Evolutionary conservation across 495 filamentous ascomycete genomes (phyloP).

Genomic region (Podospora pseudoanserina): DNA sequence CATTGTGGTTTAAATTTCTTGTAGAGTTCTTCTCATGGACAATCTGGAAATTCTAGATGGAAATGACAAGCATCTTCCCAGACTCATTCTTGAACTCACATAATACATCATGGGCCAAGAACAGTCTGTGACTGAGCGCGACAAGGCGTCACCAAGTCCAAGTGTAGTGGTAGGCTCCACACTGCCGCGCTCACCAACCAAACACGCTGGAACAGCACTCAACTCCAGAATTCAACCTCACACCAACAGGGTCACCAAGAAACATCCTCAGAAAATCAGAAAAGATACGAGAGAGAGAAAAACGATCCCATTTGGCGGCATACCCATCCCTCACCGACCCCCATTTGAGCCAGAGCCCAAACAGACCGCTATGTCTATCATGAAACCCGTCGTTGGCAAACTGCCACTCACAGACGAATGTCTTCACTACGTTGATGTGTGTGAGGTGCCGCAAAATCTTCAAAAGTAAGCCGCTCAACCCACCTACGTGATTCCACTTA

Average conservation of each 20-base stretch:
- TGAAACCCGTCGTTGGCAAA: conserved; percentile 19
- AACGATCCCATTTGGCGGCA: not conserved
- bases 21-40: not conserved
- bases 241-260: not conserved
- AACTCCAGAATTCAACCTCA: not conserved
- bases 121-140: not conserved
- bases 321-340: not conserved
- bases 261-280: not conserved
- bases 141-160: not conserved
- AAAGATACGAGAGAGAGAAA: not conserved
- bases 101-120: not conserved
- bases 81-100: not conserved
- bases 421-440: conserved; percentile 61
- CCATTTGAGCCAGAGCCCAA: not conserved
- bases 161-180: not conserved
- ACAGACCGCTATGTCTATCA: not conserved
- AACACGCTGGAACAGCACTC: not conserved
- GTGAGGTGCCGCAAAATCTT: conserved; percentile 53
- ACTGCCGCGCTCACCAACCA: not conserved
- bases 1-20: not conserved
- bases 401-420: conserved; percentile 51
- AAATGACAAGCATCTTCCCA: not conserved
- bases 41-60: not conserved
- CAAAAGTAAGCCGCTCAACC: conserved; percentile 7
- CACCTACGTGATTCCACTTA: not conserved